phyloP scores from a whole-genome alignment of 2,329 filamentous ascomycete genomes.

The Ophidiomyces ophidiicola region DNA sequence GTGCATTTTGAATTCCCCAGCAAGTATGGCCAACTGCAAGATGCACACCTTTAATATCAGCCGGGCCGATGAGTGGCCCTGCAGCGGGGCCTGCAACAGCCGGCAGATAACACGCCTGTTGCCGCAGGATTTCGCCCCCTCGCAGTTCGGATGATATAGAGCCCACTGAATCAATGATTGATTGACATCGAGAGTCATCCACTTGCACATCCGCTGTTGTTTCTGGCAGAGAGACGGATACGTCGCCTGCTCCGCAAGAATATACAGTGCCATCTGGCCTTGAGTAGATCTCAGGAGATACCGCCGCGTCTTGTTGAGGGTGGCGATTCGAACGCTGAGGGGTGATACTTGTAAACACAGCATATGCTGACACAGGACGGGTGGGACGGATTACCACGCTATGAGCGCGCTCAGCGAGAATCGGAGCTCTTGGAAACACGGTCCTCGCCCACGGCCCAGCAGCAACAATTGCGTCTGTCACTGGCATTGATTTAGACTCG shows the following conservation, averaged over 20 bases:
- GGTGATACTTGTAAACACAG: constrained; percentile 67
- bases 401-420: constrained; percentile 49
- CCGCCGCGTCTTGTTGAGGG: constrained; percentile 46
- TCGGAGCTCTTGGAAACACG: constrained; percentile 45
- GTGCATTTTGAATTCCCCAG: constrained; percentile 96
- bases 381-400: constrained; percentile 49
- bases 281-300: constrained; percentile 87
- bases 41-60: constrained; percentile 59
- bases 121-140: constrained; percentile 55
- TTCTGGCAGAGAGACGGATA: constrained; percentile 58
- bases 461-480: constrained; percentile 48
- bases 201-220: constrained; percentile 63
- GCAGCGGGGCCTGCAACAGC: constrained; percentile 47
- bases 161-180: constrained; percentile 66
- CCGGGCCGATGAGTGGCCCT: constrained; percentile 68
- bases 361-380: constrained; percentile 38
- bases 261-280: constrained; percentile 82
- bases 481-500: constrained; percentile 39
- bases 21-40: constrained; percentile 87
- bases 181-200: constrained; percentile 67
- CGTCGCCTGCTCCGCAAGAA: constrained; percentile 84
- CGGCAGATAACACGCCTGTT: constrained; percentile 89
- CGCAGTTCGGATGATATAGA: constrained; percentile 47
- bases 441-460: constrained; percentile 51
- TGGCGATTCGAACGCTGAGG: constrained; percentile 40